Evolutionary conservation across 2,329 filamentous ascomycete genomes (phyloP), one percentile per base, ranked within the genome.

Genomic region (Fusarium oligoseptatum): DNA sequence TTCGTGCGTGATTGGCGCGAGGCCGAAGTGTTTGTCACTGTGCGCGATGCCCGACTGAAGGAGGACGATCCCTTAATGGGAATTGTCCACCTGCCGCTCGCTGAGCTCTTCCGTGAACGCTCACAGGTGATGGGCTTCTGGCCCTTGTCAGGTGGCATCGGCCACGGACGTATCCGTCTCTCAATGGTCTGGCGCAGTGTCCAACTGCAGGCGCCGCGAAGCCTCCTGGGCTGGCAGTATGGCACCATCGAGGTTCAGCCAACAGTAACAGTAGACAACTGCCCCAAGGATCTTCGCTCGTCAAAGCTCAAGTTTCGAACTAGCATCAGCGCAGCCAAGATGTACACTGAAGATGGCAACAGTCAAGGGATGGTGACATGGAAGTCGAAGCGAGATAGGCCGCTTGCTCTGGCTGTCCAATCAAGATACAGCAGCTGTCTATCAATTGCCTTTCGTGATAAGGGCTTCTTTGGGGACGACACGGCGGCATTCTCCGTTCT

Each of bases 161-260:
- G 93, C 4, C 93, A 90, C 74, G 93, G 93, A 2, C 88, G 92
- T 48, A 87, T 89, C 43, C 86, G 93, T 12, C 87, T 95, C 66
- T 94, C 92, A 17, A 87, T 95, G 84, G 90, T 95, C 3, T 95
- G 93, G 87, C 88, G 93, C 52, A 93, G 91, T 66, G 87, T 94
- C 3, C 87, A 92, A 67, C 81, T 93, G 2, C 87, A 92, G 75
- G 83, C 91, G 2, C 90, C 91, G 2, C 84, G 81, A 7, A 86
- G 89, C 60, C 81, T 92, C 36, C 82, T 90, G 1, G 93, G 93
- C 2, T 94, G 92, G 92, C 90, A 93, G 27, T 92, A 91, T 66
- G 93, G 93, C 6, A 94, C 93, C 0, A 78, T 94, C 0, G 90
- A 93, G 71, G 83, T 94, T 48, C 85, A 88, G n/a, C 86, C 88